Percentiles rank a stretch among this genome's conserved stretches.
These are phyloP conservation scores for Larix kaempferi DNA, from an alignment of 75 land plant species.

Conservation along the genomic window DNA sequence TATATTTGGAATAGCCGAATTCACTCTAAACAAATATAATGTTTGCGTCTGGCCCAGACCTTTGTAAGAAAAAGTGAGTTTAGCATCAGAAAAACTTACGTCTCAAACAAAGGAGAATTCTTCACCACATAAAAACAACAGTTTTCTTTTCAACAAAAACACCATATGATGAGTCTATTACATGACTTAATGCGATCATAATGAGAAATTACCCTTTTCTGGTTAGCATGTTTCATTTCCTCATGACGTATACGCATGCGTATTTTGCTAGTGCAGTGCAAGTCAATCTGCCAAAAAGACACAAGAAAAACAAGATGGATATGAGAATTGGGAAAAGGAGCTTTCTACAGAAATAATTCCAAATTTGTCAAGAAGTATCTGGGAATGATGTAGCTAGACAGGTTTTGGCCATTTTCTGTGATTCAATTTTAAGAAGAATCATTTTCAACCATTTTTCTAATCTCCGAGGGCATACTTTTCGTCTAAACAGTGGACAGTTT, in stretches of 20 bases:
- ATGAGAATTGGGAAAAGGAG: too few species aligned
- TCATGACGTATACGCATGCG: conserved; percentile 54
- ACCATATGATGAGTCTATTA: neutral
- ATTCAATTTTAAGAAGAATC: too few species aligned
- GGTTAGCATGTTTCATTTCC: conserved; percentile 58
- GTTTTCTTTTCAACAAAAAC: neutral
- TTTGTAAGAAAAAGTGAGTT: neutral
- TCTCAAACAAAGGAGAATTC: neutral
- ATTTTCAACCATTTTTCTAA: too few species aligned
- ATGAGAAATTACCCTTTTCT: conserved; percentile 56
- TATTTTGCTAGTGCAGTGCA: neutral
- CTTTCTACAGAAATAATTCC: too few species aligned
- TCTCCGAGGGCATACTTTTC: too few species aligned
- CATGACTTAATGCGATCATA: neutral
- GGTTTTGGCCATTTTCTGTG: too few species aligned
- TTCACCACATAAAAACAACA: neutral
- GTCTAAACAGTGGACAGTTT: too few species aligned
- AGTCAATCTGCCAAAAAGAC: too few species aligned
- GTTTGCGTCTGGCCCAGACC: neutral
- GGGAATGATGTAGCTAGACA: too few species aligned
- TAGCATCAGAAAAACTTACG: neutral
- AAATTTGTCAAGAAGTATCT: too few species aligned
- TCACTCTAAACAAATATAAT: neutral
- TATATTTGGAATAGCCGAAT: neutral
- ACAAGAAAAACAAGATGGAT: too few species aligned